Conservation (phyloP, 2,329 filamentous ascomycete genomes). For the Annulohypoxylon truncatum region DNA sequence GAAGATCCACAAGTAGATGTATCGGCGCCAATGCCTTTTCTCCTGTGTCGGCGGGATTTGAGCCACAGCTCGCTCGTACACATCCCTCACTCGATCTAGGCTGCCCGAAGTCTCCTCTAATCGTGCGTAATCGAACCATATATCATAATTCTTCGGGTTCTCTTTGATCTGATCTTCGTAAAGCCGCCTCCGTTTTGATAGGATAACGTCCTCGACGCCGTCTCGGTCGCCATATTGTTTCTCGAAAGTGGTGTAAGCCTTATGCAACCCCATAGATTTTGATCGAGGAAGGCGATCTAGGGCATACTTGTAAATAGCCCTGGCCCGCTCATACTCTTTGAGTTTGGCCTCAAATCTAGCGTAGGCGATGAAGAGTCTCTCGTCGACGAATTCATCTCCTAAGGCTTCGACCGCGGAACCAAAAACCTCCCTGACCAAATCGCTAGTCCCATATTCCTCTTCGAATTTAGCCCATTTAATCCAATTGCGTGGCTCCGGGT, state of each 20-base stretch:
- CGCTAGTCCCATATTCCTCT: slow-evolving; percentile 92
- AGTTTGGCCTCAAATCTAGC: slow-evolving; percentile 94
- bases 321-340: slow-evolving; percentile 92
- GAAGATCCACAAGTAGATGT: slow-evolving; percentile 98
- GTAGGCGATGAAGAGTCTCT: slow-evolving; percentile 94
- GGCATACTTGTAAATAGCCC: slow-evolving; percentile 97
- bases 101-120: slow-evolving; percentile 90
- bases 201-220: slow-evolving; percentile 92
- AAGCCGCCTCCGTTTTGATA: slow-evolving; percentile 91
- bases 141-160: slow-evolving; percentile 96
- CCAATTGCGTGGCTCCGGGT: slow-evolving; percentile 96
- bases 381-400: slow-evolving; percentile 95
- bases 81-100: slow-evolving; percentile 84
- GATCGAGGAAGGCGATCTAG: slow-evolving; percentile 91
- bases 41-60: slow-evolving; percentile 95
- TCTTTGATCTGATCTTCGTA: slow-evolving; percentile 96
- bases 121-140: slow-evolving; percentile 95
- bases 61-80: slow-evolving; percentile 95
- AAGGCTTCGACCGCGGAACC: slow-evolving; percentile 88
- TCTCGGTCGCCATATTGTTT: slow-evolving; percentile 96
- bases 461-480: slow-evolving; percentile 99
- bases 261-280: slow-evolving; percentile 85
- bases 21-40: slow-evolving; percentile 96
- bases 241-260: slow-evolving; percentile 96
- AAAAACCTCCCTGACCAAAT: slow-evolving; percentile 91